Evolutionary conservation across 306 rosid genomes (phyloP), one percentile per base, ranked within the genome.

Genomic region (Gastrolobium villosum): DNA sequence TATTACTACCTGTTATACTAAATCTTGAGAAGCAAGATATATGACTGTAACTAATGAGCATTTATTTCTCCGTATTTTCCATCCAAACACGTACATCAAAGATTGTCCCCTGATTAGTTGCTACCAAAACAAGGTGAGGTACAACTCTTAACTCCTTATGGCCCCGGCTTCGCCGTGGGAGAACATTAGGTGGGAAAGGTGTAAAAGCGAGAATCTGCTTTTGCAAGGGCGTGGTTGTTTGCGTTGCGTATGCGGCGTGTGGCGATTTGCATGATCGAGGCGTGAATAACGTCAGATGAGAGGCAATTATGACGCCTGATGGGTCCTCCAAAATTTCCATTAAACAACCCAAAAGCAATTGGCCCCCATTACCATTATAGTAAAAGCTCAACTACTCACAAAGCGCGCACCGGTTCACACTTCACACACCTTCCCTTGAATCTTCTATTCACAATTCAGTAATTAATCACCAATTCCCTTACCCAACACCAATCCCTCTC

Each of bases 251-350:
- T 10, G 26, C 52, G 10, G 76, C 74, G 77, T 79, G 67, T 71
- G 28, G 54, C 26, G 20, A 56, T 40, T 61, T 78, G 91, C 73
- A 85, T 86, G 88, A 87, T 89, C 80, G 69, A 76, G 90, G 96
- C 90, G 92, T 90, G 97, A 70, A 90, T 87, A 56, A 66, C 87
- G 9, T 74, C 81, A 80, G 70, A 83, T 86, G 88, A 83, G 66
- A 82, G 8, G 45, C 82, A 84, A 90, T 90, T 41, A 89, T 92
- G 78, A 88, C 52, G 10, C 4, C 36, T 39, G 82, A 75, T 84
- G 91, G 79, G 70, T 69, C 74, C 40, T 63, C 37, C 54, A 4
- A 64, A 0, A 1, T 65, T 53, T 6, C 11, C 36, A 53, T n/a
- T 11, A 11, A 49, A 36, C 62, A 35, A 60, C 40, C 65, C 65